Base-by-base conservation (phyloP, 2,329 filamentous ascomycete species). In the Penicillium sclerotiorum region DNA sequence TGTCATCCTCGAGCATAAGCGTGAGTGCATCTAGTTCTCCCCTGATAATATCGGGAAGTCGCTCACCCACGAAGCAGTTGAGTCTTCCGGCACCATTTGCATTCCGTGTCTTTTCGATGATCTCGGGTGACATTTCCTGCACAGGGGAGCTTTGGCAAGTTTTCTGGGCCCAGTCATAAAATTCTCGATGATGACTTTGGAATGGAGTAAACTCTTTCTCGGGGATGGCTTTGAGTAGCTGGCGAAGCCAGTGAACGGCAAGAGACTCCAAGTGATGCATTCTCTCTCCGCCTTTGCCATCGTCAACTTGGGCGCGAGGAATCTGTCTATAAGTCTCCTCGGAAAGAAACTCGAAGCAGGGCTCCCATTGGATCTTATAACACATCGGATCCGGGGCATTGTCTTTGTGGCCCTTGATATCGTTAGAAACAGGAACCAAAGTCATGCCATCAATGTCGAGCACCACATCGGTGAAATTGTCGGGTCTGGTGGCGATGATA, bases 21-120 rank as follows among this genome's bases (percentile, higher is more conserved):
- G 62, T 61, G 35, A 68, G 43, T 6, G 69, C 57, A 20, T 69
- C 65, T 8, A 56, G 42, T 21, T 64, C 50, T 1, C 57, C 58
- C 4, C 57, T 52, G 12, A 66, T 51, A 12, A 66, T 61, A 5
- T 57, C 46, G 1, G 61, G 50, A 12, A 63, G 45, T 6, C 49
- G 35, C 40, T 62, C 56, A 5, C 61, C 61, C 8, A 62, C 47
- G 42, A 32, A 49, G 28, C 48, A 60, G 2, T 50, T 52, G 13
- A 58, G 30, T 33, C 39, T 48, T 2, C 55, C 51, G 5, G 57
- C 56, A 8, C 49, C 53, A 17, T 55, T 58, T 2, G 42, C 27
- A 3, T 41, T 50, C 9, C 53, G 17, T 2, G 43, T 53, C n/a
- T 50, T 40, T 13, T 57, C 47, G 2, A 60, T 45, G 2, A 49